Evolutionary conservation across 2,329 filamentous ascomycete genomes (phyloP), one percentile per base, ranked within the genome.

Genomic region (Colletotrichum coccodes): DNA sequence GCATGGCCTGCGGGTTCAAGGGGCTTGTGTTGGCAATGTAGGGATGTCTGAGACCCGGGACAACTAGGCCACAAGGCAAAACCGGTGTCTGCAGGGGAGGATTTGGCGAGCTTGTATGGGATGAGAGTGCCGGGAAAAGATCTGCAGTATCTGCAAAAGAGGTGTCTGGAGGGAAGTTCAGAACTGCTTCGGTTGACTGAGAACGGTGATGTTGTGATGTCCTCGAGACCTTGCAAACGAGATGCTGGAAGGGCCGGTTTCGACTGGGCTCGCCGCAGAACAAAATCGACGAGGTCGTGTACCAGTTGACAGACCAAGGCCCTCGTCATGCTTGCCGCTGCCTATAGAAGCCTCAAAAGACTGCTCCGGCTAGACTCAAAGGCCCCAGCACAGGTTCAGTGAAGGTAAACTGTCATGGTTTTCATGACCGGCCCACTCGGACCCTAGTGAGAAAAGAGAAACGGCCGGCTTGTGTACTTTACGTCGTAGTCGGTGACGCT

Each of bases 41-140:
- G 61, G 62, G 62, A 60, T 66, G 62, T 69, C 49, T 69, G 49
- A 69, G 66, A 69, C 47, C 47, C 23, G 21, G 34, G 40, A 16
- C 62, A 32, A 49, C 62, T 46, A 40, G 66, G 42, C 47, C 47
- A 36, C 16, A 44, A 23, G 32, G 28, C n/a, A 52, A 56, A 49
- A 12, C 42, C 32, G 34, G n/a, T 56, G 40, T 42, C 21, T 23
- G 47, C 16, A 28, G 21, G 44, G n/a, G n/a, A n/a, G 12, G 30
- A 6, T 46, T 46, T 46, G 40, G 30, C 28, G 56, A 46, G 14
- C 7, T 46, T 18, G 56, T 44, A 30, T 46, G 8, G 26, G 23
- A 18, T 30, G 8, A 59, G 11, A 21, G 16, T 36, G 7, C 30
- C 21, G 2, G 23, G 30, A 16, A 52, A 26, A 12, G 18, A 23